Evolutionary conservation across 2,329 filamentous ascomycete genomes (phyloP).

Genomic region (Phaeosphaeriaceae sp.): DNA sequence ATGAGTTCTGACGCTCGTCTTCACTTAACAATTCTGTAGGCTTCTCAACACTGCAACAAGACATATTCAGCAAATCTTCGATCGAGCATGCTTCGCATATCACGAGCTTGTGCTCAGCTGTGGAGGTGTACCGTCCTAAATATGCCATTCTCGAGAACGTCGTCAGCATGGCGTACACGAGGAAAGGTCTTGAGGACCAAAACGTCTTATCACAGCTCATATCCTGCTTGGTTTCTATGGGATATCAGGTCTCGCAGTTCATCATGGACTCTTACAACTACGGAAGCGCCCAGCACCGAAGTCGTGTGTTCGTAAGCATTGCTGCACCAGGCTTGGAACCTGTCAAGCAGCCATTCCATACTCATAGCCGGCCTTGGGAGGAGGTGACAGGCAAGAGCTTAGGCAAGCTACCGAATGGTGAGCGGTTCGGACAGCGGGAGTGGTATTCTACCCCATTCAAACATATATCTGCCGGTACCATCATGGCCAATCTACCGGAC

Average conservation of each 20-base stretch:
- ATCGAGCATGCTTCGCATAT: constrained; percentile 77
- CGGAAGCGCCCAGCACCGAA: constrained; percentile 70
- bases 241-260: constrained; percentile 76
- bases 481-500: constrained; percentile 65
- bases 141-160: constrained; percentile 84
- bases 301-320: constrained; percentile 74
- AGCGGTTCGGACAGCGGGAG: constrained; percentile 63
- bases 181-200: constrained; percentile 55
- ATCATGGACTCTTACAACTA: constrained; percentile 73
- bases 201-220: constrained; percentile 78
- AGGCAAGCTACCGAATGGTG: constrained; percentile 53
- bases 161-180: constrained; percentile 64
- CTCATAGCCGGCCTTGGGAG: constrained; percentile 65
- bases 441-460: constrained; percentile 65
- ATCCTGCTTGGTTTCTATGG: constrained; percentile 74
- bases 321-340: constrained; percentile 70
- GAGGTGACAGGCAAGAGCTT: constrained; percentile 50
- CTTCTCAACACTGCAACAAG: constrained; percentile 69
- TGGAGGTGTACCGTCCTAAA: constrained; percentile 77
- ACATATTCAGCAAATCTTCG: constrained; percentile 63
- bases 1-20: neutral
- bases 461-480: constrained; percentile 62
- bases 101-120: constrained; percentile 75
- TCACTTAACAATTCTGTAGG: constrained; percentile 48
- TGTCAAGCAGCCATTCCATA: constrained; percentile 63